phyloP scores from a whole-genome alignment of 2,329 filamentous ascomycete genomes.

The Lasiodiplodia sp. region DNA sequence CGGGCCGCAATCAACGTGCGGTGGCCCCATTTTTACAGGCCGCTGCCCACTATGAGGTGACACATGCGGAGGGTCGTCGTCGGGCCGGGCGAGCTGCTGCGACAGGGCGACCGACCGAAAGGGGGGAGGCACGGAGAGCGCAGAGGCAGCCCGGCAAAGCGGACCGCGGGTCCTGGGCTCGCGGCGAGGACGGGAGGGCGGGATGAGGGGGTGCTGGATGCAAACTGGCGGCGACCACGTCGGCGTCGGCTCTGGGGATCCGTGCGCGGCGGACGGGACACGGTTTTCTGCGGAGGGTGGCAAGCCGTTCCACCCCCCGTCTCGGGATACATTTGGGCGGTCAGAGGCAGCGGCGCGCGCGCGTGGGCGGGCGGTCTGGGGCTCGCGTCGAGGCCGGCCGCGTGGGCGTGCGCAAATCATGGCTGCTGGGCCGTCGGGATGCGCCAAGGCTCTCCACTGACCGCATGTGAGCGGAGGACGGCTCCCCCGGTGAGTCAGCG shows the following conservation, averaged over 20 bases:
- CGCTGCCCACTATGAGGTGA: constrained; percentile 11
- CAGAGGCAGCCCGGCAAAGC: not conserved
- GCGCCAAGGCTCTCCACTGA: constrained; percentile 8
- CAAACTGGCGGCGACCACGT: not conserved
- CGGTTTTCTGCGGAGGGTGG: not conserved
- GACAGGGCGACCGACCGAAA: not conserved
- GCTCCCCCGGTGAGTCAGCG: not conserved
- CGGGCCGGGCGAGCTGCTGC: not conserved
- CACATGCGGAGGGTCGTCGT: not conserved
- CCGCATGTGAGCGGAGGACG: constrained; percentile 4
- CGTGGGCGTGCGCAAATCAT: not conserved
- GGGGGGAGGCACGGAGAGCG: not conserved
- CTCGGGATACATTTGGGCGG: not conserved
- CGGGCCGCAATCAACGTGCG: constrained; percentile 21
- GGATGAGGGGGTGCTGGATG: not conserved
- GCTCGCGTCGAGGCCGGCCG: not conserved
- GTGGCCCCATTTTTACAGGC: constrained; percentile 10
- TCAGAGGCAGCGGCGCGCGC: not conserved
- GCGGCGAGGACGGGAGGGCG: not conserved
- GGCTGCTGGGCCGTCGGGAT: not conserved
- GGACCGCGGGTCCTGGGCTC: not conserved
- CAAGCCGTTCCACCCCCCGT: not conserved
- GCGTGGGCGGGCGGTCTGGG: not conserved
- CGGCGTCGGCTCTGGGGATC: constrained; percentile 4
- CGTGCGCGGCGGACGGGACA: constrained; percentile 1